phyloP scores from a whole-genome alignment of 2,329 filamentous ascomycete species.

The Calonectria honghensis region DNA sequence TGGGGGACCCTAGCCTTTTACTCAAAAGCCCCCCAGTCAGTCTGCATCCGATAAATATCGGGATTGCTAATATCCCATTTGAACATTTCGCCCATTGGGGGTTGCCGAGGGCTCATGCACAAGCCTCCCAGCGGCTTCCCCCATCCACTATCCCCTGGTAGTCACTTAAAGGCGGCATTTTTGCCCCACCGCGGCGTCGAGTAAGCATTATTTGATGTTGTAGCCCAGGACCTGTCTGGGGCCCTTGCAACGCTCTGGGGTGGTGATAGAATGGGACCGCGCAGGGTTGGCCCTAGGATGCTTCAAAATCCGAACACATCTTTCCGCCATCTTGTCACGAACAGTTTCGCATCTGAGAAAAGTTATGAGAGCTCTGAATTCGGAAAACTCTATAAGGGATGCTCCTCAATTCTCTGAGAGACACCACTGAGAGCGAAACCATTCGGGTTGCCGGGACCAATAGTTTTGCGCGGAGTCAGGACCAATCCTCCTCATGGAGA shows the following conservation, averaged over 20 bases:
- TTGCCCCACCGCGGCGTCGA: conserved; percentile 14
- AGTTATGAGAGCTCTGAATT: background rate
- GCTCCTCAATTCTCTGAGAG: background rate
- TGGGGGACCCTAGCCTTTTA: conserved; percentile 18
- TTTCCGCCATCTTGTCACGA: conserved; percentile 15
- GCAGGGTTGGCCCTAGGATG: conserved; percentile 48
- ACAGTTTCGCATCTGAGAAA: conserved; percentile 11
- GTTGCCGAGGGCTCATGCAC: conserved; percentile 36
- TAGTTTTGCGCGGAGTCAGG: background rate
- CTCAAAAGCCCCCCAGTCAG: conserved; percentile 20
- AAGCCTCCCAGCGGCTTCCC: conserved; percentile 42
- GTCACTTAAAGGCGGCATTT: conserved; percentile 13
- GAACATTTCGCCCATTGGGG: conserved; percentile 37
- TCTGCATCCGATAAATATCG: conserved; percentile 30
- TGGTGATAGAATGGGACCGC: conserved; percentile 41
- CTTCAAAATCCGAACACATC: conserved; percentile 23
- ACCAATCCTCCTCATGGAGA: background rate
- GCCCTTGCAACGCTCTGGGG: conserved; percentile 43
- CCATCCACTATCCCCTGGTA: conserved; percentile 31
- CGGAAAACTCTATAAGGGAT: background rate
- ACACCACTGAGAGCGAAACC: background rate
- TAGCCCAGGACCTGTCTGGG: conserved; percentile 45
- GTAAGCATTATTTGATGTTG: conserved; percentile 26
- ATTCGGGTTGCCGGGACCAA: background rate
- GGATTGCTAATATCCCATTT: conserved; percentile 39